These are phyloP conservation scores for Raddia distichophylla DNA, from an alignment of 176 grass and related monocot species.

Conservation along the genomic window DNA sequence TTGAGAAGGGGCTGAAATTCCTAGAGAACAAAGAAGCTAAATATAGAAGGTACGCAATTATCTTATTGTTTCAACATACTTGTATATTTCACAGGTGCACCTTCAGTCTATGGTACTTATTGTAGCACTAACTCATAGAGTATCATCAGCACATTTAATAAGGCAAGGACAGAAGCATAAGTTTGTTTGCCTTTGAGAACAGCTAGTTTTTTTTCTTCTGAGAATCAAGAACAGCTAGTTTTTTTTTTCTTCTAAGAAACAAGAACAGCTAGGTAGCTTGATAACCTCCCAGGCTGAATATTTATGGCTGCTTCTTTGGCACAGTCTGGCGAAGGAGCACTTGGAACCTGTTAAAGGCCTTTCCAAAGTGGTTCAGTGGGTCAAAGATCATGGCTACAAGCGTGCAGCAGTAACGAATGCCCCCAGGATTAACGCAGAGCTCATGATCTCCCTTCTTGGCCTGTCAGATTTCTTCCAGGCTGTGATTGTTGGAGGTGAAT, in stretches of 20 bases:
- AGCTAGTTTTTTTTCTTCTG: not conserved
- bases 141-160: not conserved
- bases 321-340: slow-evolving; percentile 63
- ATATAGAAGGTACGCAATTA: slow-evolving; percentile 56
- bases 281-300: not conserved
- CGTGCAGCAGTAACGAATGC: slow-evolving; percentile 81
- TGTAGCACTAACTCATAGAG: not conserved
- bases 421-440: slow-evolving; percentile 81
- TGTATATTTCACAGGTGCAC: not conserved
- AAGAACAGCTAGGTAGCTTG: too few relatives aligned
- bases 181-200: not conserved
- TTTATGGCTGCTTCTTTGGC: slow-evolving; percentile 1
- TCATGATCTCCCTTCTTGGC: slow-evolving; percentile 87
- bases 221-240: too few relatives aligned
- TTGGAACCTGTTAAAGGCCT: slow-evolving; percentile 77
- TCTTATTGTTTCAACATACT: not conserved
- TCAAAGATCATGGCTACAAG: slow-evolving; percentile 70
- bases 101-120: not conserved
- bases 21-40: slow-evolving; percentile 76
- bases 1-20: slow-evolving; percentile 74
- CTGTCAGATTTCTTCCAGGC: slow-evolving; percentile 85
- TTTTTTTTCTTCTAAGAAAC: too few relatives aligned
- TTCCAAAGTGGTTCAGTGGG: slow-evolving; percentile 63
- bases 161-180: not conserved
- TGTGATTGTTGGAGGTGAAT: slow-evolving; percentile 73